Conservation (phyloP, 192 early-diverging fungal species). For the Backusella tarrabulga region DNA sequence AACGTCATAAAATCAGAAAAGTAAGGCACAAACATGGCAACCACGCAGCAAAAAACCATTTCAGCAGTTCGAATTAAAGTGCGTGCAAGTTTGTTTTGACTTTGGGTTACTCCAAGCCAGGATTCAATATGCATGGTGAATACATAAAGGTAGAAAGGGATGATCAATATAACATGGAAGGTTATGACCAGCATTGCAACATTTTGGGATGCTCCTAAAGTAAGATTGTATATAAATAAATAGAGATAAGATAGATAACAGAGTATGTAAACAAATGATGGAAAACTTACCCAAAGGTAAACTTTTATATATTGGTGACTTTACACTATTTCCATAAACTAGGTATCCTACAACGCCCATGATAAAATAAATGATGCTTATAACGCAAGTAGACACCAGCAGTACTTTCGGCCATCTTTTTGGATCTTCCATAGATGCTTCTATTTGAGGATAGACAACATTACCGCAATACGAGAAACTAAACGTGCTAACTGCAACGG, state of each 20-base stretch:
- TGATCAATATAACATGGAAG: conserved; percentile 74
- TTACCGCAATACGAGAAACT: conserved; percentile 81
- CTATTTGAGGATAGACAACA: conserved; percentile 81
- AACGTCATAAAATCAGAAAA: conserved; percentile 77
- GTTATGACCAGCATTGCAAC: conserved; percentile 71
- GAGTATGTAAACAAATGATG: conserved; percentile 41
- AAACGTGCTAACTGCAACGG: conserved; percentile 76
- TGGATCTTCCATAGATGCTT: conserved; percentile 74
- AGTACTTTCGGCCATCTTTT: conserved; percentile 70
- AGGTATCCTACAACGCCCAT: conserved; percentile 70
- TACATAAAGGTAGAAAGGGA: conserved; percentile 72
- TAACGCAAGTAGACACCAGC: conserved; percentile 55
- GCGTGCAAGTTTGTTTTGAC: conserved; percentile 23
- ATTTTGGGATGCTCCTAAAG: conserved; percentile 47
- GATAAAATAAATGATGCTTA: conserved; percentile 66
- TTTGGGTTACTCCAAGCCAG: conserved; percentile 29
- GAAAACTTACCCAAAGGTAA: conserved; percentile 57
- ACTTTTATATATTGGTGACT: conserved; percentile 70
- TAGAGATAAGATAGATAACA: conserved; percentile 18
- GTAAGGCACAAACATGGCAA: conserved; percentile 70
- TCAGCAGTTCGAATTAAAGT: conserved; percentile 50
- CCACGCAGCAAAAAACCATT: conserved; percentile 51
- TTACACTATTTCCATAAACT: conserved; percentile 64
- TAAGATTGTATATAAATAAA: not conserved
- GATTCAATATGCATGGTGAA: conserved; percentile 74